phyloP scores from a whole-genome alignment of 1,284 basidiomycete genomes.

The Phellopilus nigrolimitatus region DNA sequence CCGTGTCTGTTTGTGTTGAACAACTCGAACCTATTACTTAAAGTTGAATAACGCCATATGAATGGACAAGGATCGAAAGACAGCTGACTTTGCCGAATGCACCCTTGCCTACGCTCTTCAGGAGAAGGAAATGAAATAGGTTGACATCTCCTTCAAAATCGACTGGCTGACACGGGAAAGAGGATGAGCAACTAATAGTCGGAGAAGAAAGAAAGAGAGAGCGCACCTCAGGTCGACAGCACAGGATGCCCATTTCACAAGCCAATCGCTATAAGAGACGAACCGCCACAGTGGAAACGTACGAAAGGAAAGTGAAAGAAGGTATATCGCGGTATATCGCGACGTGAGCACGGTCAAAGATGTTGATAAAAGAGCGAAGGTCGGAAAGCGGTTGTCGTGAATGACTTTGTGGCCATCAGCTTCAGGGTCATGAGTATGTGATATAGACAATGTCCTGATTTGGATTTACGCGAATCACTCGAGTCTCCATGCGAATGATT shows the following conservation, averaged over 20 bases:
- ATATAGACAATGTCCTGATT: too few species aligned
- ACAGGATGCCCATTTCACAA: slow-evolving; percentile 71
- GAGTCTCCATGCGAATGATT: too few species aligned
- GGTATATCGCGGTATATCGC: background rate
- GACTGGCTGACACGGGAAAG: slow-evolving; percentile 62
- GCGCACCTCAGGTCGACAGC: slow-evolving; percentile 74
- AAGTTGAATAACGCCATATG: slow-evolving; percentile 1
- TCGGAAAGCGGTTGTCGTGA: background rate
- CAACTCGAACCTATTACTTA: slow-evolving; percentile 82
- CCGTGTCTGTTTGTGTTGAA: slow-evolving; percentile 96
- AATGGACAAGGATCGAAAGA: slow-evolving; percentile 20
- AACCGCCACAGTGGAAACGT: background rate
- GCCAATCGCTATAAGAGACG: slow-evolving; percentile 1
- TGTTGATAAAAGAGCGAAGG: background rate
- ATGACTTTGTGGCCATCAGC: background rate
- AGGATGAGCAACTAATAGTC: slow-evolving; percentile 11
- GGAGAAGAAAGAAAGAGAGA: slow-evolving; percentile 5
- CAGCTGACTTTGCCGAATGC: slow-evolving; percentile 89
- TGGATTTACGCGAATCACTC: background rate
- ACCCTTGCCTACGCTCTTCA: slow-evolving; percentile 94
- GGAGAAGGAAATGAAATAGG: slow-evolving; percentile 93
- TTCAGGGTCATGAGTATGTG: too few species aligned
- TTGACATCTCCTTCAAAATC: slow-evolving; percentile 98
- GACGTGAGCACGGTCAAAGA: background rate
- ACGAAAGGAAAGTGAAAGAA: background rate